Evolutionary conservation across 257 asterid species (phyloP), one percentile per base, ranked within the genome.

Genomic region (Lycium ferocissimum): DNA sequence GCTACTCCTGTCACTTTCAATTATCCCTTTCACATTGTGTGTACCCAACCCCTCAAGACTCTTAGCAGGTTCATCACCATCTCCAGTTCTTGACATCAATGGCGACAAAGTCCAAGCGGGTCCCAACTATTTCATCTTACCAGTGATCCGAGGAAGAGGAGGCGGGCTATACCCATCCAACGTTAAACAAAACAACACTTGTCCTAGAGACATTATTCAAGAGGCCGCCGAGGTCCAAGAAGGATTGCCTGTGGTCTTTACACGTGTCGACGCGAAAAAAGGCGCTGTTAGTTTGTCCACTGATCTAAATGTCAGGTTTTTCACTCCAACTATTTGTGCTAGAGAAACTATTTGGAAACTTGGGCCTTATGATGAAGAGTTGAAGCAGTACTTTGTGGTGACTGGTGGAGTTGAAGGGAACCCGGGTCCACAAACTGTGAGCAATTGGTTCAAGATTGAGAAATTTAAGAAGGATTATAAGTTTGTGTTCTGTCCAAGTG

Each of bases 371-470:
- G 85, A 82, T 11, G 83, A n/a, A 0, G 53, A 35, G 71, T 43
- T 33, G 53, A 53, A 54, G 15, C 88, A 71, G 38, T 85, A 82
- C 17, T 38, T 85, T 15, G 15, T 85, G 2, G 78, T 82, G 33
- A 85, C 79, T 3, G 88, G 83, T 6, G 88, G 88, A 47, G 83
- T 72, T 22, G 83, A 82, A 61, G 88, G 88, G 11, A 82, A 85
- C 3, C 85, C 85, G 0, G 88, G 88, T 4, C 85, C 20, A 2
- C 0, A 51, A 53, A 85, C 88, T 0, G 10, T 82, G 35, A 62
- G 72, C 9, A 85, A 61, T 47, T 85, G 88, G 88, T 85, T 85
- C 45, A 85, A 85, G 85, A 85, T 85, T 37, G 88, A 82, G 61
- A 9, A 85, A 65, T 58, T 69, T 9, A 83, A 56, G 18, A 13